These are phyloP conservation scores for Miscanthus lutarioriparius DNA, from an alignment of 176 grass and related monocot species.

Conservation along the genomic window DNA sequence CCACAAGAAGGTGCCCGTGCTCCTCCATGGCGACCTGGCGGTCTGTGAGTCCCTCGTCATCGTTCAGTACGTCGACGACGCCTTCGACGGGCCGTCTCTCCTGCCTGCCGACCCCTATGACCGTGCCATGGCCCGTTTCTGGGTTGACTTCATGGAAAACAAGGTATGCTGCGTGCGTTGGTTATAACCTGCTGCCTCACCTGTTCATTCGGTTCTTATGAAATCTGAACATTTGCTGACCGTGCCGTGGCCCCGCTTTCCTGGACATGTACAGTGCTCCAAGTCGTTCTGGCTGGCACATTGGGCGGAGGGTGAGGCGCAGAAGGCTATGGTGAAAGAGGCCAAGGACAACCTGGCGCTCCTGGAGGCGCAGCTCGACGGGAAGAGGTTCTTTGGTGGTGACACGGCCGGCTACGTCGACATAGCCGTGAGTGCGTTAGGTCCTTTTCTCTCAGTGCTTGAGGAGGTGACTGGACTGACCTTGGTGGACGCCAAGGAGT, in stretches of 20 bases:
- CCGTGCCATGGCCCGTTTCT: conserved; percentile 38
- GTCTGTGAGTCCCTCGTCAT: conserved; percentile 27
- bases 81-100: conserved; percentile 31
- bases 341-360: too few relatives aligned
- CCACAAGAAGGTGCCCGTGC: conserved; percentile 39
- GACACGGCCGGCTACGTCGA: background rate
- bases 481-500: background rate
- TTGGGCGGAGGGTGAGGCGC: too few relatives aligned
- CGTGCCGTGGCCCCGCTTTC: too few relatives aligned
- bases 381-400: background rate
- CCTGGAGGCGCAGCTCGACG: too few relatives aligned
- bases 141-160: conserved; percentile 39
- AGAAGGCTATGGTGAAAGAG: too few relatives aligned
- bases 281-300: too few relatives aligned
- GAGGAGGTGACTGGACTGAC: background rate
- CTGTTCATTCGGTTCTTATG: too few relatives aligned
- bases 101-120: conserved; percentile 33
- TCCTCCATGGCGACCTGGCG: conserved; percentile 37
- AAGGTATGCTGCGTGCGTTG: too few relatives aligned
- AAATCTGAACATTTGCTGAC: too few relatives aligned
- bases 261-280: too few relatives aligned
- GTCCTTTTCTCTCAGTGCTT: background rate
- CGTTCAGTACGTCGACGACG: conserved; percentile 41
- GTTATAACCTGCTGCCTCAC: too few relatives aligned
- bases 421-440: too few relatives aligned